Percentiles rank a stretch among this genome's conserved stretches.
phyloP scores from a whole-genome alignment of 495 filamentous ascomycete genomes.

The Umbilicaria muhlenbergii region DNA sequence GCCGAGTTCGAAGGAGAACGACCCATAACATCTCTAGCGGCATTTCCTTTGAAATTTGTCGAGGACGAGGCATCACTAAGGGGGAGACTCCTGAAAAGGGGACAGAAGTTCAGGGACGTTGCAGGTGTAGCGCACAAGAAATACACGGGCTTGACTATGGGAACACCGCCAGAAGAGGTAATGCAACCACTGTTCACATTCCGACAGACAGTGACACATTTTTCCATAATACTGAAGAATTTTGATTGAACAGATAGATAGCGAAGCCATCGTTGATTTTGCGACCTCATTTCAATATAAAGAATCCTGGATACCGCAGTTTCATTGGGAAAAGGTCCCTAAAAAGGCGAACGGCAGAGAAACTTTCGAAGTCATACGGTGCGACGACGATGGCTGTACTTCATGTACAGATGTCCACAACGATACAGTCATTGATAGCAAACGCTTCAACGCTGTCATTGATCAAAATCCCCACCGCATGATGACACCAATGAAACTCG shows the following conservation, averaged over 20 bases:
- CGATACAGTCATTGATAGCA: no score
- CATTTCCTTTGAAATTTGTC: not conserved
- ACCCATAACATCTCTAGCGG: not conserved
- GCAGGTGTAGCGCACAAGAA: conserved; percentile 17
- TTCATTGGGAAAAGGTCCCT: no score
- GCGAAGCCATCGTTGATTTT: conserved; percentile 35
- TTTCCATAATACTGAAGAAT: no score
- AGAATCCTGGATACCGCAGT: no score
- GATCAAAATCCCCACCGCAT: no score
- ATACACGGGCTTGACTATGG: conserved; percentile 29
- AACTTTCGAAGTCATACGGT: not conserved
- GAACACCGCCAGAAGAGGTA: conserved; percentile 13
- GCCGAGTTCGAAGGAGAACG: not conserved
- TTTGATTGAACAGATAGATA: conserved; percentile 18
- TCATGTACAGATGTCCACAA: no score
- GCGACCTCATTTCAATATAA: not conserved
- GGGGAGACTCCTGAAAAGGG: conserved; percentile 16
- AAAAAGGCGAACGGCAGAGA: not conserved
- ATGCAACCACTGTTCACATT: no score
- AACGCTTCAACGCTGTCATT: no score
- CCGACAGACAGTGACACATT: no score
- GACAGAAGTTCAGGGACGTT: conserved; percentile 20
- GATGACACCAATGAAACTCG: no score
- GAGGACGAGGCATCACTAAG: conserved; percentile 5
- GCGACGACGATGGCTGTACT: no score